Conservation (phyloP, 1,139 yeast genomes). For the Hansenula lynferdii region DNA sequence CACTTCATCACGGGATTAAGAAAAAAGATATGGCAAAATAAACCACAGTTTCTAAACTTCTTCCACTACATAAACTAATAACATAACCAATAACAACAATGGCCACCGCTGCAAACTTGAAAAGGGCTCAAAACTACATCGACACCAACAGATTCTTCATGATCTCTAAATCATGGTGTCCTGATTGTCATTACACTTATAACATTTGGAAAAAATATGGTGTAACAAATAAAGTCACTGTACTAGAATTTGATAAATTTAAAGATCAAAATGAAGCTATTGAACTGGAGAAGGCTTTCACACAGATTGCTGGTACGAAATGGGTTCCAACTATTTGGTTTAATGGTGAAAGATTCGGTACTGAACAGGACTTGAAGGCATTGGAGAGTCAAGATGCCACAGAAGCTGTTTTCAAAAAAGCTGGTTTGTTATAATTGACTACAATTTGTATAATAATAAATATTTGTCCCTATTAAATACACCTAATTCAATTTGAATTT, state of each 20-base stretch:
- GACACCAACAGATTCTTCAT: slow-evolving; percentile 44
- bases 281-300: slow-evolving; percentile 55
- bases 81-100: neutral
- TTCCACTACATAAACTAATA: neutral
- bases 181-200: slow-evolving; percentile 65
- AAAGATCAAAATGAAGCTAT: slow-evolving; percentile 44
- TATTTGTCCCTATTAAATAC: neutral
- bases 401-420: slow-evolving; percentile 36
- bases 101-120: slow-evolving; percentile 11
- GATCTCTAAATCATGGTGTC: slow-evolving; percentile 73
- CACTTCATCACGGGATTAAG: no score
- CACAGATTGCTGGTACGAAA: slow-evolving; percentile 54
- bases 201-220: slow-evolving; percentile 47
- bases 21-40: no score
- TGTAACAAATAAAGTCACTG: slow-evolving; percentile 42
- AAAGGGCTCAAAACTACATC: slow-evolving; percentile 43
- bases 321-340: slow-evolving; percentile 72
- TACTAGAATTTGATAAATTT: slow-evolving; percentile 58
- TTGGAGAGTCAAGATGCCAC: slow-evolving; percentile 41
- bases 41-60: no score
- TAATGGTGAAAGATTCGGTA: slow-evolving; percentile 58
- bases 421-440: slow-evolving; percentile 29
- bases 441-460: no score
- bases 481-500: slow-evolving; percentile 7
- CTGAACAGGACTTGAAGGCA: slow-evolving; percentile 46